A percentile compares a stretch with the other conserved stretches of the same genome.
phyloP scores from a whole-genome alignment of 228 moss, liverwort and hornwort species.

The Sphagnum magellanicum region DNA sequence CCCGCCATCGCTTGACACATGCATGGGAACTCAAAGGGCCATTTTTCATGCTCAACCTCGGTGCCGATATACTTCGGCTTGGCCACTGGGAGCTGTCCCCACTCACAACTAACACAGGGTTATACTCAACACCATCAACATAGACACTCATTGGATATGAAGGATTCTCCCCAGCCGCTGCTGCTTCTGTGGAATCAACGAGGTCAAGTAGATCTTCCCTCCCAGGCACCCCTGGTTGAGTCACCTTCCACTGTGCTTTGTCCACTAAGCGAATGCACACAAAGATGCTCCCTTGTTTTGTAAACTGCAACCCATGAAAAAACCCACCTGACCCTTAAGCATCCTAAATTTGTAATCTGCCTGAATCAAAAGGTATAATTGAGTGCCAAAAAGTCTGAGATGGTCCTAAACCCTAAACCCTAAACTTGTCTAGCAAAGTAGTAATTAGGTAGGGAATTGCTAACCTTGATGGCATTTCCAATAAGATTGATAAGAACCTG shows the following conservation, averaged over 20 bases:
- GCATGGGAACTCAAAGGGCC: conserved; percentile 27
- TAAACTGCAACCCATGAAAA: conserved; percentile 24
- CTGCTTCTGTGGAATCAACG: conserved; percentile 14
- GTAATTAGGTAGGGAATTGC: background rate
- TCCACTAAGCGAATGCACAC: conserved; percentile 47
- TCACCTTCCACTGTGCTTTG: background rate
- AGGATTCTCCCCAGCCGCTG: background rate
- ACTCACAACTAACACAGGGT: background rate
- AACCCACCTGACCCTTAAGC: background rate
- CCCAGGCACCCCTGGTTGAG: background rate
- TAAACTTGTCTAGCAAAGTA: background rate
- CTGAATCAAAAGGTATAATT: background rate
- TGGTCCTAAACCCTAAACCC: background rate
- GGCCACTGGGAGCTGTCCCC: background rate
- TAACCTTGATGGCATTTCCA: conserved; percentile 53
- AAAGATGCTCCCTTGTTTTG: conserved; percentile 51
- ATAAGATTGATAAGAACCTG: conserved; percentile 45
- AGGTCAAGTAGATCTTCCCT: conserved; percentile 6
- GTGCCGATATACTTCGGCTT: background rate
- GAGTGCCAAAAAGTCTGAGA: background rate
- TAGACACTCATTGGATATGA: background rate
- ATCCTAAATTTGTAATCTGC: background rate
- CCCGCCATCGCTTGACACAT: conserved; percentile 56
- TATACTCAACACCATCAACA: background rate
- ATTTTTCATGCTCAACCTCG: conserved; percentile 10